Evolutionary conservation across 257 asterid species (phyloP), one percentile per base, ranked within the genome.

Genomic region (Ilex aquifolium): DNA sequence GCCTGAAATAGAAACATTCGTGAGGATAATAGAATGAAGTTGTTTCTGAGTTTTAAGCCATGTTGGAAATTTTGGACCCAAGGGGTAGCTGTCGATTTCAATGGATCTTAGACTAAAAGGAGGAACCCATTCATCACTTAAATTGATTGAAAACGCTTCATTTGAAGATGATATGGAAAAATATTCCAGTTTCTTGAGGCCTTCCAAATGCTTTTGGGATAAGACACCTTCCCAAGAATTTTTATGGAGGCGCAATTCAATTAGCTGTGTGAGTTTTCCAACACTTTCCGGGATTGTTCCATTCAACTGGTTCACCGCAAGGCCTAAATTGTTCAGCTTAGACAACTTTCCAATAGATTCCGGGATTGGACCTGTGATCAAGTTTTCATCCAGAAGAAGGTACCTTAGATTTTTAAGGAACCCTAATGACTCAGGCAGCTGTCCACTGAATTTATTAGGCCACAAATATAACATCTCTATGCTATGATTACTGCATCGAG

Each of bases 41-140:
- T 63, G 57, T 30, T 57, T 67, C 49, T 67, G 70, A 60, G 74
- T 69, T 56, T 61, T 31, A 17, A 71, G 72, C 80, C 80, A 67
- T 13, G 46, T 16, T 6, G 65, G 82, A 6, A 73, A 77, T 30
- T 64, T 50, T 1, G 72, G 65, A 31, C 72, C 77, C 52, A 77
- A 36, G 32, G 31, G 17, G 62, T 74, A 74, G 6, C 61, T 52
- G 27, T 61, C 49, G 42, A 74, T 27, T 13, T 50, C 29, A 13
- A 77, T 56, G 61, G 32, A 56, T 52, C 30, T 65, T n/a, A 77
- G 62, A 15, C 57, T 73, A 31, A 73, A 67, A 15, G 79, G 60
- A 31, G 75, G 75, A 57, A 70, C 48, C 80, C 79, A 74, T 5
- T 46, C 62, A 21, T 21, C 8, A 46, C 61, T 60, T 31, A 73